Base-by-base conservation (phyloP, 106 monocot species). In the Allium fistulosum region DNA sequence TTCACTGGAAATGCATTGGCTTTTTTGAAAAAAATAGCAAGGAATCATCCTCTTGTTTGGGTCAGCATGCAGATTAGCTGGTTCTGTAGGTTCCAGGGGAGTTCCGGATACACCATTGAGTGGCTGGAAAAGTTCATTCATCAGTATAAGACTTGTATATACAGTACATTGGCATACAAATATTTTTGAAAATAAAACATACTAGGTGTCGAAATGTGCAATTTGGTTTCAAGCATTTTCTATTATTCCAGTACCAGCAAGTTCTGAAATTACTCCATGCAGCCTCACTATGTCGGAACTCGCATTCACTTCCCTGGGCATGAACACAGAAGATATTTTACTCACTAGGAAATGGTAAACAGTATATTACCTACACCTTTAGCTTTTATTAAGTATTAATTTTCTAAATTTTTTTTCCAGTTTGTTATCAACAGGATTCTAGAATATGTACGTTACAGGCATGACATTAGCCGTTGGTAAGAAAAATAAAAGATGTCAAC, bases 161-260 rank as follows among this genome's bases (percentile, higher is more conserved):
- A 2, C 37, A 37, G 5, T 37, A 37, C 37, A 37, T 37, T 37
- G 37, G 37, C 5, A 37, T 37, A 37, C 5, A 2, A 37, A 37
- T 37, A 37, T 37, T 37, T 4, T 37, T 37, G 37, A 37, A 37
- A 37, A 37, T 37, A 37, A 37, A 37, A 37, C 37, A 4, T 37
- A 37, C 87, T 26, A 80, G 87, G 78, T 83, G 83, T 15, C 83
- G 71, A 65, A 83, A 87, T 7, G 66, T 50, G 49, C 83, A 87
- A 45, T 87, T 87, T 10, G 69, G 87, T 63, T 87, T 80, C 75
- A 77, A 58, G 66, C 87, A 87, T 68, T 76, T 78, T 4, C 83
- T 75, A 75, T 83, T 83, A 62, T 80, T 58, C 87, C 87, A 87
- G 61, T 70, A 87, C 77, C 78, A 80, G 75, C 87, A 87, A 63